Evolutionary conservation across 441 rosid species (phyloP).

Genomic region (Biscutella laevigata): DNA sequence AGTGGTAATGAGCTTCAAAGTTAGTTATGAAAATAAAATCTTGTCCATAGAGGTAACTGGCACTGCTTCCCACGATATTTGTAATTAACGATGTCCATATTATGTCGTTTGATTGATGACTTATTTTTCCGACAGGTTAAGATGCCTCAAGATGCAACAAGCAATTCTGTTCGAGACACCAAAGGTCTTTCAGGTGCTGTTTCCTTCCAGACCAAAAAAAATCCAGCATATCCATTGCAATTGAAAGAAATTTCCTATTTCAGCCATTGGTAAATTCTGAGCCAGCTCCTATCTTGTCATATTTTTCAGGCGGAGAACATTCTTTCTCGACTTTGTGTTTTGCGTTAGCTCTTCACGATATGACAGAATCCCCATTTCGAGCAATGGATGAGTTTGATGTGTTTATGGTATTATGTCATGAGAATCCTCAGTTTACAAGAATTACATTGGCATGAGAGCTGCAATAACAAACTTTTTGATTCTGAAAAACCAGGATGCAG

Average conservation of each 20-base stretch:
- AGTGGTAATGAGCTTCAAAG: conserved; percentile 70
- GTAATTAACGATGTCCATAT: neutral
- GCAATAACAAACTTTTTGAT: conserved; percentile 7
- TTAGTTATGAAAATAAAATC: conserved; percentile 64
- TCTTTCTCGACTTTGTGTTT: conserved; percentile 97
- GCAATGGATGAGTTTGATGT: conserved; percentile 99
- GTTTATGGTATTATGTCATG: conserved; percentile 57
- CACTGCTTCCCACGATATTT: conserved; percentile 8
- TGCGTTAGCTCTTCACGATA: conserved; percentile 81
- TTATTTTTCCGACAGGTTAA: conserved; percentile 48
- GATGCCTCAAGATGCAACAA: conserved; percentile 97
- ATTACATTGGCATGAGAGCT: neutral
- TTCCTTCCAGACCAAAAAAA: neutral
- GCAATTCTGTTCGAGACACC: conserved; percentile 65
- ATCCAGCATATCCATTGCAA: neutral
- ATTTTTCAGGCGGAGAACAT: conserved; percentile 78
- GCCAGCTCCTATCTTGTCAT: conserved; percentile 1
- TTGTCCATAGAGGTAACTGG: conserved; percentile 66
- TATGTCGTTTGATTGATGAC: conserved; percentile 8
- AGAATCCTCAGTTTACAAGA: conserved; percentile 1
- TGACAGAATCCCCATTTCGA: conserved; percentile 93
- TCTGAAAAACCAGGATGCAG: conserved; percentile 69
- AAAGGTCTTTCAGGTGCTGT: conserved; percentile 88
- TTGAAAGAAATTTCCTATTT: neutral
- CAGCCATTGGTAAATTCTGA: neutral